A percentile compares a stretch with the other conserved stretches of the same genome.
Conservation (phyloP, 495 filamentous ascomycete species). For the Aspergillus carlsbadensis region DNA sequence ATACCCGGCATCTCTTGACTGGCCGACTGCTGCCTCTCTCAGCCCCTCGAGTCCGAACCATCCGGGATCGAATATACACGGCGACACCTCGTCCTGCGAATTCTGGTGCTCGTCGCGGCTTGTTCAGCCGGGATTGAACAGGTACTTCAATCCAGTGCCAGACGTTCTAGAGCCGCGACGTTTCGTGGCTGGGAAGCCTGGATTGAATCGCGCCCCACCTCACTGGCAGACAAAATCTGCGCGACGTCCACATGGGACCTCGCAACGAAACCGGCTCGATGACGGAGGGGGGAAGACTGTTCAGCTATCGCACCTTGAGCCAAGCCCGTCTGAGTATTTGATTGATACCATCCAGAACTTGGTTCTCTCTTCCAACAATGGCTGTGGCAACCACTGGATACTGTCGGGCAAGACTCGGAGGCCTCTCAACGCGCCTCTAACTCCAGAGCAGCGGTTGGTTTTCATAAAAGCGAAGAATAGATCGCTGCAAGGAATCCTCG, state of each 20-base stretch:
- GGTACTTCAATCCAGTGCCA: neutral
- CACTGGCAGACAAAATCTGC: neutral
- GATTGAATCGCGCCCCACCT: neutral
- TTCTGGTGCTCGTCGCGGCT: constrained; percentile 18
- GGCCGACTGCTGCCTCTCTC: constrained; percentile 4
- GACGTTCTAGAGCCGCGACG: neutral
- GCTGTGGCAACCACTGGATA: neutral
- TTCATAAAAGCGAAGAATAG: constrained; percentile 17
- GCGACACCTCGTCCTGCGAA: constrained; percentile 7
- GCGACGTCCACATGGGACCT: neutral
- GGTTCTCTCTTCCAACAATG: neutral
- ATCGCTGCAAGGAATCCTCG: constrained; percentile 37
- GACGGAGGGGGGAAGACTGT: neutral
- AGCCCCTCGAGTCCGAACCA: neutral
- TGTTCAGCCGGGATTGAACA: constrained; percentile 16
- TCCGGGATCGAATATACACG: neutral
- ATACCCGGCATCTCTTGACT: neutral
- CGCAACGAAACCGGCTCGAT: neutral
- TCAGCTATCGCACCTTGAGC: neutral
- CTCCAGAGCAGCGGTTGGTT: constrained; percentile 10
- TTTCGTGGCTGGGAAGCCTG: no score
- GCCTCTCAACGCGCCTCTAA: constrained; percentile 8
- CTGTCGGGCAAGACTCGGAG: neutral
- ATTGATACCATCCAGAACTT: constrained; percentile 9
- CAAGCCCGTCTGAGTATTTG: constrained; percentile 10